Conservation (phyloP, 2,329 filamentous ascomycete species). For the Penicillium polonicum region DNA sequence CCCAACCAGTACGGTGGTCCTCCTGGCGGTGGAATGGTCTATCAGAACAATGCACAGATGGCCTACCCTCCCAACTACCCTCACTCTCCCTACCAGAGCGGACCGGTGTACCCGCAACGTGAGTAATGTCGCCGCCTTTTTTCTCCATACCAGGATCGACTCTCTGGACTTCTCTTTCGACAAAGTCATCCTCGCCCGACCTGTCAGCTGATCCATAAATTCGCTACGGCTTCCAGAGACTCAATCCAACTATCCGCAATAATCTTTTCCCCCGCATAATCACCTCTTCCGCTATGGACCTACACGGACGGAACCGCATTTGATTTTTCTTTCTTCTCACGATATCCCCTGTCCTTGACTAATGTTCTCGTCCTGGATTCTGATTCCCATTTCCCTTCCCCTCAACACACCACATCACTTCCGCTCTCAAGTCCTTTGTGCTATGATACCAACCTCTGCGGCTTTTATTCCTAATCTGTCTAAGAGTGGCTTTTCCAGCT, state of each 20-base stretch:
- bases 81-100: slow-evolving; percentile 52
- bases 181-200: slow-evolving; percentile 18
- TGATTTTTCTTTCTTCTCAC: slow-evolving; percentile 32
- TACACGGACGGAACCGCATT: slow-evolving; percentile 19
- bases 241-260: slow-evolving; percentile 40
- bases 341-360: slow-evolving; percentile 36
- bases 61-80: slow-evolving; percentile 49
- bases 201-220: slow-evolving; percentile 28
- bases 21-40: slow-evolving; percentile 52
- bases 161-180: slow-evolving; percentile 13
- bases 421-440: slow-evolving; percentile 27
- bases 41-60: slow-evolving; percentile 51
- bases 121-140: slow-evolving; percentile 37
- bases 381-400: slow-evolving; percentile 6
- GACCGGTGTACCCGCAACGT: slow-evolving; percentile 52
- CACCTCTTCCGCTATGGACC: slow-evolving; percentile 19
- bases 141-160: slow-evolving; percentile 21
- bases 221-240: slow-evolving; percentile 35
- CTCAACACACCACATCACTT: background rate
- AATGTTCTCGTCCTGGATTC: slow-evolving; percentile 35
- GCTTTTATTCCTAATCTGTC: slow-evolving; percentile 29
- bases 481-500: slow-evolving; percentile 33
- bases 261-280: slow-evolving; percentile 27
- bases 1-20: slow-evolving; percentile 62
- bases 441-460: slow-evolving; percentile 39